Percentiles rank a stretch among this genome's conserved stretches.
These are phyloP conservation scores for Didymosphaeria variabile DNA, from an alignment of 2,329 filamentous ascomycete genomes.

Conservation along the genomic window DNA sequence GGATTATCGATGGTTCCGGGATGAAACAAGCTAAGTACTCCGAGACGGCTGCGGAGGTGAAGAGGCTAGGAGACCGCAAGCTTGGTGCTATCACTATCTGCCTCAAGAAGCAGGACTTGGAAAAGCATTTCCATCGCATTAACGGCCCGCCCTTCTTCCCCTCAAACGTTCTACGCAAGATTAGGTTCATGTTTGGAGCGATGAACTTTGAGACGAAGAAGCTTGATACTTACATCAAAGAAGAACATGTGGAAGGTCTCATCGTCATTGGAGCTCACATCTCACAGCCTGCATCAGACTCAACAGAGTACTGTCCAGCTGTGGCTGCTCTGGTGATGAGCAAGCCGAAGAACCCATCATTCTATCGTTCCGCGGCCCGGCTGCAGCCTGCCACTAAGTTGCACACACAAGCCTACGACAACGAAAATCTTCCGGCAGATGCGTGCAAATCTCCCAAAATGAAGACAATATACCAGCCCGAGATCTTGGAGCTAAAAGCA, in stretches of 20 bases:
- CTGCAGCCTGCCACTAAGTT: not conserved
- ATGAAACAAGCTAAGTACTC: not conserved
- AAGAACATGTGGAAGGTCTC: not conserved
- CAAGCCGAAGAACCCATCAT: not conserved
- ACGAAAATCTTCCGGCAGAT: not conserved
- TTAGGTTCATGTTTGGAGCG: constrained; percentile 12
- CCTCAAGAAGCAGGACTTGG: not conserved
- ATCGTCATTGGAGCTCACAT: not conserved
- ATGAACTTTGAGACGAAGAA: not conserved
- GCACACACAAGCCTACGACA: not conserved
- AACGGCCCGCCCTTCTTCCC: not conserved
- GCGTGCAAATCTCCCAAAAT: not conserved
- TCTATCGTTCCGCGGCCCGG: not conserved
- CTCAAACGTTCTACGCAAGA: constrained; percentile 5
- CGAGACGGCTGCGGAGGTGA: constrained; percentile 8
- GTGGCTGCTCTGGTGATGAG: not conserved
- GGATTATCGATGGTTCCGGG: not conserved
- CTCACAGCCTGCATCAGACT: not conserved
- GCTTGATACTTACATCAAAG: not conserved
- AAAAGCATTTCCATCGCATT: not conserved
- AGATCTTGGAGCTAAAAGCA: not conserved
- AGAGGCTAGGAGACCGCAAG: constrained; percentile 10
- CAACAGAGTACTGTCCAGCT: not conserved
- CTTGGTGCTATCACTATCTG: constrained; percentile 13
- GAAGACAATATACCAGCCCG: not conserved